Evolutionary conservation across 208 protist species (phyloP).

Genomic region (Trypanosoma boissoni): DNA sequence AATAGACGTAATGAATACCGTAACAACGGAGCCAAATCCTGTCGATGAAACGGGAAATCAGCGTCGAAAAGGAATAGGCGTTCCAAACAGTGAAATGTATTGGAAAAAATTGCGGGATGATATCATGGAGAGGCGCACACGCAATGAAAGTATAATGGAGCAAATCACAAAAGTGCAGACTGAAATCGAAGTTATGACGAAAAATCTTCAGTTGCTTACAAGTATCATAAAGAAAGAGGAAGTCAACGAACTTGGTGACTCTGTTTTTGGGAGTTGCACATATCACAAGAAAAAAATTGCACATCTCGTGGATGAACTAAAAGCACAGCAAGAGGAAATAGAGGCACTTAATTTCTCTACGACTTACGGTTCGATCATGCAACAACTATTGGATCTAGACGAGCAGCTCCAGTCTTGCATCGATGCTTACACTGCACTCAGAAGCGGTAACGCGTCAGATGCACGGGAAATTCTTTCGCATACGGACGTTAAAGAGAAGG

Average conservation of each 20-base stretch:
- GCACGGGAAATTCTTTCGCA: slow-evolving; percentile 4
- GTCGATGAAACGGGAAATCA: neutral
- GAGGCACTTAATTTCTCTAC: slow-evolving; percentile 34
- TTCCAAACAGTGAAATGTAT: slow-evolving; percentile 13
- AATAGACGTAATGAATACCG: slow-evolving; percentile 27
- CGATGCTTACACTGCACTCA: slow-evolving; percentile 19
- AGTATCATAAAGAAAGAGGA: slow-evolving; percentile 50
- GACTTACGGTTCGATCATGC: slow-evolving; percentile 24
- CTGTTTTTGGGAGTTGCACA: slow-evolving; percentile 63
- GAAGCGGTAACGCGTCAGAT: slow-evolving; percentile 10
- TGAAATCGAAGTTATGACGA: slow-evolving; percentile 44
- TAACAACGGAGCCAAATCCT: slow-evolving; percentile 18
- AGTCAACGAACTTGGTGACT: slow-evolving; percentile 41
- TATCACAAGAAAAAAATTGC: slow-evolving; percentile 68
- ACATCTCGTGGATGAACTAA: slow-evolving; percentile 35
- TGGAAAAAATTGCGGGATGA: slow-evolving; percentile 32
- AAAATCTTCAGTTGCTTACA: slow-evolving; percentile 56
- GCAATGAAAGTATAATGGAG: slow-evolving; percentile 19
- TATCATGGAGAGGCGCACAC: slow-evolving; percentile 21
- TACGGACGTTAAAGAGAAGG: neutral
- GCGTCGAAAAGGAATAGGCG: slow-evolving; percentile 4
- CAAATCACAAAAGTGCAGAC: slow-evolving; percentile 20
- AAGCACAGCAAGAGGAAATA: slow-evolving; percentile 28
- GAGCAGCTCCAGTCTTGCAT: slow-evolving; percentile 24
- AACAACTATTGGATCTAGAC: slow-evolving; percentile 31